Base-by-base conservation (phyloP, 2,329 filamentous ascomycete species). In the Arthroderma sp. region DNA sequence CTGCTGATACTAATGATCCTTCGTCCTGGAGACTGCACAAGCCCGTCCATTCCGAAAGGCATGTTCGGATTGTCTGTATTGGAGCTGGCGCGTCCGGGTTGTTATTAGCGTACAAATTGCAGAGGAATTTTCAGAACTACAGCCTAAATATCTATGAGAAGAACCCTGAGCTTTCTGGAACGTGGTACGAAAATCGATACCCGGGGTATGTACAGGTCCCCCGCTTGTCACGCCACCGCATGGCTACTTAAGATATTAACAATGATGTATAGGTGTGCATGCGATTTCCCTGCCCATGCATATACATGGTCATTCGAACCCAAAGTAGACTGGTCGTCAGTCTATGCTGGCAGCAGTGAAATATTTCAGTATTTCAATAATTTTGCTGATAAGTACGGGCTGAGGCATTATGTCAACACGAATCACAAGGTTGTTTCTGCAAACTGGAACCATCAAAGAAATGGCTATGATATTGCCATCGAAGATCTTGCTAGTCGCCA, bases 121-220 rank as follows among this genome's bases (percentile, higher is more conserved):
- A 81, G 0, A 71, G 66, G 6, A 86, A 86, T 50, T 75, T 86
- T 0, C 81, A 82, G 0, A 72, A 73, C 0, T 73, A 85, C 40
- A 64, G 82, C 38, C 61, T 86, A 47, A 75, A 70, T 0, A 77
- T 84, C 33, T 77, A 76, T 43, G 80, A 84, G 55, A 59, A 59
- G 53, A 64, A 64, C 38, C 51, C 57, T 28, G 57, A 60, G 31
- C 49, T 64, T 32, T 61, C 60, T 4, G 62, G 60, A n/a, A 59
- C 61, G 36, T 64, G 61, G 62, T 54, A 55, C 29, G 59, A 61
- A 38, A 63, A 61, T 44, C 49, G 53, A 39, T 83, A 82, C 49
- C 78, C 78, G 0, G 80, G 78, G 1, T 77, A 81, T 1, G 66
- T 22, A 2, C 15, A 22, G 15, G 15, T 22, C 3, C 15, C 15